These are phyloP conservation scores for Wickerhamomyces silvicola DNA, from an alignment of 805 yeast species.

Conservation along the genomic window DNA sequence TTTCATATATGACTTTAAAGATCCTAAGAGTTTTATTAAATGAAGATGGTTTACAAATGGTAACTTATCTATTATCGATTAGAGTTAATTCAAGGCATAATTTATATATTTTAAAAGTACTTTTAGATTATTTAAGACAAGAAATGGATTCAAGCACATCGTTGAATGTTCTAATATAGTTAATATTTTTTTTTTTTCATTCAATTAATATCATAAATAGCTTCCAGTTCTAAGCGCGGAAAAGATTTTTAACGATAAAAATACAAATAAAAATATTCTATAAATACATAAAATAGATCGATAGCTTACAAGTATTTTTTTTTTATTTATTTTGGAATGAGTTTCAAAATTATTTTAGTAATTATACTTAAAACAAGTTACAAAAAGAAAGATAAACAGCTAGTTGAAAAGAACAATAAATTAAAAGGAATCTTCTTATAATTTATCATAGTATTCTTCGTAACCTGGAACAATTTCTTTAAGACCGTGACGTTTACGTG, in stretches of 20 bases:
- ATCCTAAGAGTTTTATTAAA: conserved; percentile 14
- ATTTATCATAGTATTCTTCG: conserved; percentile 97
- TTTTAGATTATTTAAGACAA: conserved; percentile 4
- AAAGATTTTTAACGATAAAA: too few species aligned
- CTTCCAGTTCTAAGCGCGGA: too few species aligned
- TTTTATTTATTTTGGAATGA: too few species aligned
- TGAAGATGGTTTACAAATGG: conserved; percentile 17
- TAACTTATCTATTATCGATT: conserved; percentile 14
- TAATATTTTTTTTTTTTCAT: too few species aligned
- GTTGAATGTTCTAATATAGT: neutral
- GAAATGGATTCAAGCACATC: too few species aligned
- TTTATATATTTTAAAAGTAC: conserved; percentile 14
- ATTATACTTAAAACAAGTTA: too few species aligned
- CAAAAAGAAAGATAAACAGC: conserved; percentile 1
- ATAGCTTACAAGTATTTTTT: too few species aligned
- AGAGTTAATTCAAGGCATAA: conserved; percentile 19
- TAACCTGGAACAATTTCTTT: conserved; percentile 97
- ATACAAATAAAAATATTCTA: too few species aligned
- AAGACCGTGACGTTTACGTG: conserved; percentile 95
- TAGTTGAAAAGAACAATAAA: neutral
- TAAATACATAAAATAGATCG: too few species aligned
- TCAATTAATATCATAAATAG: too few species aligned
- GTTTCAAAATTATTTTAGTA: too few species aligned
- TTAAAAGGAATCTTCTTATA: conserved; percentile 33
- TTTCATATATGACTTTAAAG: conserved; percentile 16